Evolutionary conservation across 1,284 basidiomycete species (phyloP), one percentile per base, ranked within the genome.

Genomic region (Tilletiaria anomala): DNA sequence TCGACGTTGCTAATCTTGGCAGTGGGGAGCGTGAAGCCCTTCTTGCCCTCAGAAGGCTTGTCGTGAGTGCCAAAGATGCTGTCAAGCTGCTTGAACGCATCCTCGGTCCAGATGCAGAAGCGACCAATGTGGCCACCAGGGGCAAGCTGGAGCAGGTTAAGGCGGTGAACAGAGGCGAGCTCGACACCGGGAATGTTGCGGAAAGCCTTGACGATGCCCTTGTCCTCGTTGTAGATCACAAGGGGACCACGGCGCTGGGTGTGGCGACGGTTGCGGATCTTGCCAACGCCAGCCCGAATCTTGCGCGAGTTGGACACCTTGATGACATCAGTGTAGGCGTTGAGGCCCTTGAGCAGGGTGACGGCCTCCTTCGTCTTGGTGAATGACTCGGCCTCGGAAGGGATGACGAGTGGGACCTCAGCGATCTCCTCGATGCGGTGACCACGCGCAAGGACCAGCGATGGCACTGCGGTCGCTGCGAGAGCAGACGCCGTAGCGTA

Each of bases 51-150:
- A 15, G 86, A 77, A 18, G 75, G 75, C 72, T 79, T 84, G 63
- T 89, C 85, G 65, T 82, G 83, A 53, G 86, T 89, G 44, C 86
- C 91, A 70, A 86, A 99, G 61, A 97, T 79, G 60, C 84, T 81
- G 71, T 97, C 93, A 45, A 99, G 82, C 54, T 83, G 77, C 50
- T 74, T 77, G 72, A 97, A 94, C 37, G 93, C 93, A 67, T 76
- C 76, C 75, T 94, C 84, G 49, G 93, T 97, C 91, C 91, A 99
- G 77, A 99, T 93, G 70, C 94, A 76, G 75, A 99, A 97, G 55
- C 93, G 85, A 53, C 93, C 93, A 52, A 99, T 79, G 72, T 97
- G 93, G 61, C 93, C 93, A 79, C 93, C 93, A 43, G 93, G 93
- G 26, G 93, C 93, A 69, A 99, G 85, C 74, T 96, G 89, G 69